These are phyloP conservation scores for Cydonia oblonga DNA, from an alignment of 331 rosid genomes.

Conservation along the genomic window DNA sequence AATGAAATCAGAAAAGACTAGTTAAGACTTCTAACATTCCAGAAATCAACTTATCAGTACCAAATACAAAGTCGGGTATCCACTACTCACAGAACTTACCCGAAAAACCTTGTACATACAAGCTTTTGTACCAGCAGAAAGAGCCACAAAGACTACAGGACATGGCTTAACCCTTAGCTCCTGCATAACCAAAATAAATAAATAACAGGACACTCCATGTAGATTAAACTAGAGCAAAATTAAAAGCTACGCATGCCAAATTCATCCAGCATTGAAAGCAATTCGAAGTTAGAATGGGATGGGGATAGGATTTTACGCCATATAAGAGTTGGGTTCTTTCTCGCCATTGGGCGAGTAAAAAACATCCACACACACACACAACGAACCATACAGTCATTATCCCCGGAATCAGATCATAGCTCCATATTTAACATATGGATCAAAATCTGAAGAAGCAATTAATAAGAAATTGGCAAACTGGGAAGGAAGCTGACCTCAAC, in stretches of 20 bases:
- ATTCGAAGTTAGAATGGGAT: neutral
- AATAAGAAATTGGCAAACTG: neutral
- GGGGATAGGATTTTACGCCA: neutral
- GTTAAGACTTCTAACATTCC: neutral
- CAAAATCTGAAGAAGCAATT: constrained; percentile 4
- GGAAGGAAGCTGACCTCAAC: constrained; percentile 52
- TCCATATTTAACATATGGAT: constrained; percentile 6
- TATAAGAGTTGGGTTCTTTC: neutral
- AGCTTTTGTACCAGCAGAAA: constrained; percentile 87
- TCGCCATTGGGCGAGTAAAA: neutral
- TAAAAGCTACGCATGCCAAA: neutral
- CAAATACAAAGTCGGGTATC: constrained; percentile 3
- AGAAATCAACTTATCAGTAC: neutral
- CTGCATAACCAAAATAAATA: constrained; percentile 33
- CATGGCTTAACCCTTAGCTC: constrained; percentile 58
- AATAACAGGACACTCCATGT: neutral
- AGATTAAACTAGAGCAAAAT: constrained; percentile 9
- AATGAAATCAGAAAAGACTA: neutral
- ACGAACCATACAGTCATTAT: neutral
- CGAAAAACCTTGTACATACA: constrained; percentile 74
- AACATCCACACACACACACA: neutral
- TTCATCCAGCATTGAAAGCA: neutral
- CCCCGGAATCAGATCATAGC: neutral
- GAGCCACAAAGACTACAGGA: constrained; percentile 73
- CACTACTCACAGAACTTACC: constrained; percentile 27